Conservation (phyloP, 768 basidiomycete species). For the Kwoniella mangroviensis region DNA sequence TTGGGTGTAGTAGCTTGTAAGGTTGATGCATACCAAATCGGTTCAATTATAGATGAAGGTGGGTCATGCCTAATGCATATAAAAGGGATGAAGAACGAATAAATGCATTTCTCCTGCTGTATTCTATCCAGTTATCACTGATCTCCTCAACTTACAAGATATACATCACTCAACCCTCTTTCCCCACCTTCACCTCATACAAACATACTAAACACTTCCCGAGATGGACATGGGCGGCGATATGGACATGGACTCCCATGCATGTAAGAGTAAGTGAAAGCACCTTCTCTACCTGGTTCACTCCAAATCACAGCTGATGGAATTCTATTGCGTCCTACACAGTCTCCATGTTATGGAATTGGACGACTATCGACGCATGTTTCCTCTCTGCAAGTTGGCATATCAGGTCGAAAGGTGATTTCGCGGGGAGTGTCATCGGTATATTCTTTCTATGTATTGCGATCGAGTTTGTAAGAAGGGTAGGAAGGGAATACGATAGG, state of each 20-base stretch:
- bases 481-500: conserved; percentile 57
- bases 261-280: conserved; percentile 30
- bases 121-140: too few species aligned
- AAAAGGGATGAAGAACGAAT: not conserved
- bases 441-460: conserved; percentile 56
- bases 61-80: not conserved
- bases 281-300: not conserved
- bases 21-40: not conserved
- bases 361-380: conserved; percentile 56
- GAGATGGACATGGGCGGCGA: conserved; percentile 28
- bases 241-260: conserved; percentile 19
- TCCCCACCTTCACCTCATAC: not conserved
- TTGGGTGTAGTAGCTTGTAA: not conserved
- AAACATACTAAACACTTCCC: not conserved
- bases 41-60: not conserved
- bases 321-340: not conserved
- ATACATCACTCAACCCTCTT: not conserved
- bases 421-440: conserved; percentile 56
- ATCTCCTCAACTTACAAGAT: not conserved
- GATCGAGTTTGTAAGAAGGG: conserved; percentile 53
- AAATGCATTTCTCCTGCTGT: not conserved
- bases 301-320: not conserved
- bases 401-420: conserved; percentile 43
- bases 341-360: conserved; percentile 57
- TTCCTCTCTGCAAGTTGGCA: conserved; percentile 57